phyloP scores from a whole-genome alignment of 129 eudicot genomes.

The Tanacetum coccineum region DNA sequence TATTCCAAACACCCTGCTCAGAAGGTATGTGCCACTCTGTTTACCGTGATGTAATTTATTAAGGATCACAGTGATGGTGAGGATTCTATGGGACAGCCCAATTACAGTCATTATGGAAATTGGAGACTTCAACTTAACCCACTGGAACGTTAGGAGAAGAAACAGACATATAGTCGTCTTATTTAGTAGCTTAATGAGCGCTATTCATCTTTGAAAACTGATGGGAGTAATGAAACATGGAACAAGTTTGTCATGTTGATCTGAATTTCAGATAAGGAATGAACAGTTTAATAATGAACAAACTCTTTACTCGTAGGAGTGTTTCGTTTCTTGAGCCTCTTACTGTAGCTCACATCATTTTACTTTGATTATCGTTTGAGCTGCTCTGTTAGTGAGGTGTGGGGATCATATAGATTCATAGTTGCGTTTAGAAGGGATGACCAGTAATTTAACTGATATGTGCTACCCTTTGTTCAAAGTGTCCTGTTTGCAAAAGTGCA shows the following conservation, averaged over 20 bases:
- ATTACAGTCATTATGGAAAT: conserved; percentile 7
- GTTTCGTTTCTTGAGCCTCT: background rate
- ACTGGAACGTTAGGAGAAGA: background rate
- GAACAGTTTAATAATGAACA: background rate
- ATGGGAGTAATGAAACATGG: conserved; percentile 7
- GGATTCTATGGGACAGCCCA: background rate
- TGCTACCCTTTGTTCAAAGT: conserved; percentile 2
- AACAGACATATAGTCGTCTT: background rate
- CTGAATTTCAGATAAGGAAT: background rate
- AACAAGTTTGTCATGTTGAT: background rate
- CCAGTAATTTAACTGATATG: background rate
- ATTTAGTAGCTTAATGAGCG: background rate
- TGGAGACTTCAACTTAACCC: background rate
- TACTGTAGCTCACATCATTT: conserved; percentile 8
- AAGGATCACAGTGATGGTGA: too few relatives aligned
- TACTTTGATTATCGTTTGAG: background rate
- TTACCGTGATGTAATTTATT: background rate
- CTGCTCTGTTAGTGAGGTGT: background rate
- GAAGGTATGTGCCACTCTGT: background rate
- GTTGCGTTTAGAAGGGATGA: conserved; percentile 12
- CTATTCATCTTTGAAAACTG: background rate
- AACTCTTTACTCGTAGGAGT: background rate
- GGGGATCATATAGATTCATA: background rate
- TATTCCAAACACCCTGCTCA: background rate
- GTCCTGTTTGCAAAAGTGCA: too few relatives aligned